Base-by-base conservation (phyloP, 257 asterid species). In the Ilex asprella region DNA sequence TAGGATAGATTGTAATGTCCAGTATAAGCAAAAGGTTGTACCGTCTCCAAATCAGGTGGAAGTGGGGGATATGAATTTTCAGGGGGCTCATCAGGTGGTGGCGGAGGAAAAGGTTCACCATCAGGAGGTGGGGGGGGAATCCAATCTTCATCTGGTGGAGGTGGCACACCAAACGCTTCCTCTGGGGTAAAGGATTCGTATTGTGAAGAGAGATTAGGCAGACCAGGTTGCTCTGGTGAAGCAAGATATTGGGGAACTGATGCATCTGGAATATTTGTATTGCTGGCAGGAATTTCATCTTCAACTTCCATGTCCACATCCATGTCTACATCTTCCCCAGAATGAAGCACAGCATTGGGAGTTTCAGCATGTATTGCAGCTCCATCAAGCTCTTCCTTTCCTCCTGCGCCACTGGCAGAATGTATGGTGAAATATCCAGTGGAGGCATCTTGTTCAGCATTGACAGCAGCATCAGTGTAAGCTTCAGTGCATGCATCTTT, bases 251-350 rank as follows among this genome's bases (percentile, higher is more conserved):
- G 80, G 60, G 74, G 67, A 64, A 49, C 72, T 39, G 79, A 66
- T 71, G 78, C 75, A 56, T 64, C 78, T 27, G 46, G 61, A 68
- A 65, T 49, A 39, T 21, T 21, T 21, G 73, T 67, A 32, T 57
- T 68, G 66, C 70, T 56, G 11, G 81, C 30, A 71, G 91, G 73
- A 70, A 64, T 68, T 30, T 83, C 58, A 53, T 88, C 99, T 72
- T 92, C 99, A 64, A 92, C 93, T 81, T 92, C 99, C 99, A 92
- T 86, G 77, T 92, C 99, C 63, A 92, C 86, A 66, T 92, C 99
- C 99, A 92, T 92, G 75, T 92, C 97, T 46, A 78, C 84, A 43
- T 88, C 98, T 68, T 87, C 93, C 63, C 63, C 81, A 49, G 80
- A 67, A 59, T 70, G 84, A 67, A 61, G 67, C 44, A 64, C 60